Evolutionary conservation across 2,329 filamentous ascomycete genomes (phyloP), one percentile per base, ranked within the genome.

Genomic region (Aspergillus ustus): DNA sequence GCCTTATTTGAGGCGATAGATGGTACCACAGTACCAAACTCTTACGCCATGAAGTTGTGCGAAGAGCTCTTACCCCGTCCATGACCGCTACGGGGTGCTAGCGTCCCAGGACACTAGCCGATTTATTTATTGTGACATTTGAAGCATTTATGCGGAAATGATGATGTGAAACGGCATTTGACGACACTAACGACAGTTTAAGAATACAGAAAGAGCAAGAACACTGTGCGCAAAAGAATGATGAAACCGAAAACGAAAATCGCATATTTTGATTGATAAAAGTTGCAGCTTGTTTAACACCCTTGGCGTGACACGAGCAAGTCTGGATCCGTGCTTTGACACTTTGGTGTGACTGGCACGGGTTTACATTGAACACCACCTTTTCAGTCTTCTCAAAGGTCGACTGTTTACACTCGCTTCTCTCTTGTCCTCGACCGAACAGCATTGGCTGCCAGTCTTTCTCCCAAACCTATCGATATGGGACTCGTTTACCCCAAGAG

Each of bases 141-240:
- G 58, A 61, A 55, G 57, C 46, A 57, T 64, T 61, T 57, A 57
- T 28, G 60, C 37, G 37, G 45, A 60, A 50, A 63, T 73, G 67
- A 75, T 68, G 72, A 75, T 73, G 48, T 71, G 72, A 70, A 68
- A 74, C 68, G 71, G 70, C 67, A 67, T 70, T 46, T 68, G 53
- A 75, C 62, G 66, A 68, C 52, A 50, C 58, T 69, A 59, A 65
- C 59, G 67, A 69, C 48, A 44, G 51, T 60, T 50, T 34, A 52
- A 65, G 55, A 59, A 49, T 28, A 44, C 43, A 62, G 59, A 59
- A 58, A 63, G 48, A 59, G 52, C 34, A 55, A 63, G 53, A 63
- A 43, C 50, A 29, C 28, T 52, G 53, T 54, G 44, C 22, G 43
- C 43, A 49, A 54, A 57, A 59, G 43, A 54, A 52, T 58, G 44